Conservation (phyloP, 73 alveolate genomes). For the Tetrahymena thermophila region DNA sequence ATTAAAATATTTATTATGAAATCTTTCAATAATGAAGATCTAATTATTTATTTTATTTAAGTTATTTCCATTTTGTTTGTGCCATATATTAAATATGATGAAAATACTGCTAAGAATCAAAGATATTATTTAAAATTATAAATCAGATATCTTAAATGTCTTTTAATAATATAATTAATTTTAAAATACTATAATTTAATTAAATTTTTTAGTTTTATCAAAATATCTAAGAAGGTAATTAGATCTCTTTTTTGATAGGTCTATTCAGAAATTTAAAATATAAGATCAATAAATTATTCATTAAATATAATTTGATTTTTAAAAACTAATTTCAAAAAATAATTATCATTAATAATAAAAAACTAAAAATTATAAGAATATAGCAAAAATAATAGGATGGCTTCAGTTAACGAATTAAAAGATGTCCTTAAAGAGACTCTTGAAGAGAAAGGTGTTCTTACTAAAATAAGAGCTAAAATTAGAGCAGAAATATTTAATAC, state of each 20-base stretch:
- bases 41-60: too few species aligned
- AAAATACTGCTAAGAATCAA: too few species aligned
- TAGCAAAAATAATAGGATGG: constrained; percentile 56
- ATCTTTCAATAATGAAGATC: neutral
- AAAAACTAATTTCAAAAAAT: neutral
- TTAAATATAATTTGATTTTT: neutral
- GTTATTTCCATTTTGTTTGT: too few species aligned
- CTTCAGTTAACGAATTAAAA: constrained; percentile 88
- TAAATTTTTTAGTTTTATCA: too few species aligned
- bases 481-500: constrained; percentile 91
- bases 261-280: neutral
- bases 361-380: neutral
- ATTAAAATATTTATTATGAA: too few species aligned
- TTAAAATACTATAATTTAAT: too few species aligned
- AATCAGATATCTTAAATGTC: too few species aligned
- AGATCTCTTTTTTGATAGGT: neutral
- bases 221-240: too few species aligned
- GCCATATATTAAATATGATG: too few species aligned
- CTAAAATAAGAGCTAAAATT: constrained; percentile 83
- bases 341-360: neutral
- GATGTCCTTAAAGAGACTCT: constrained; percentile 88
- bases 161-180: too few species aligned
- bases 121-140: too few species aligned
- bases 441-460: constrained; percentile 84
- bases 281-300: neutral